Conservation (phyloP, 345 rosid species). For the Citrus australasica region DNA sequence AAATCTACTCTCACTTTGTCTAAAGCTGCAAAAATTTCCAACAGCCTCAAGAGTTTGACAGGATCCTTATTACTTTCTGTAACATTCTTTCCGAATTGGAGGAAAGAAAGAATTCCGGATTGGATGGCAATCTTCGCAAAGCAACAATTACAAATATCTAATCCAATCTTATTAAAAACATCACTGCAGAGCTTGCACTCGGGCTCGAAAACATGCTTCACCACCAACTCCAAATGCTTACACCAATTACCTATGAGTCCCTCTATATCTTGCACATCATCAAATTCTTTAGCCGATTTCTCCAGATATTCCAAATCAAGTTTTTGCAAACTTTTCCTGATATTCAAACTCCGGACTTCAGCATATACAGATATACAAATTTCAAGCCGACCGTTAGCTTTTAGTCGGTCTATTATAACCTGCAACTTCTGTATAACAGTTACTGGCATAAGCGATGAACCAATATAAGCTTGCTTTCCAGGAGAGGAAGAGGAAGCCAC, state of each 20-base stretch:
- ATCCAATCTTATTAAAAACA: conserved; percentile 32
- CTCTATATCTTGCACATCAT: conserved; percentile 43
- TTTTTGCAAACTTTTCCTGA: conserved; percentile 31
- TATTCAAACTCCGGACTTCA: conserved; percentile 36
- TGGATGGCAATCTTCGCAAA: conserved; percentile 50
- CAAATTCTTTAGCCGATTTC: conserved; percentile 36
- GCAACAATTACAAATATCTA: conserved; percentile 35
- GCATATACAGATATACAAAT: conserved; percentile 36
- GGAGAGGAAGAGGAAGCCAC: conserved; percentile 5
- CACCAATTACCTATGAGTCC: conserved; percentile 49
- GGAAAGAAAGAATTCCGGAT: conserved; percentile 43
- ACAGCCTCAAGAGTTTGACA: conserved; percentile 58
- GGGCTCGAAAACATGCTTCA: conserved; percentile 40
- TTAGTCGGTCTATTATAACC: conserved; percentile 40
- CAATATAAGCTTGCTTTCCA: conserved; percentile 7
- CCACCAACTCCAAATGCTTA: conserved; percentile 45
- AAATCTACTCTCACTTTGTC: conserved; percentile 59
- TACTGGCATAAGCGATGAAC: conserved; percentile 21
- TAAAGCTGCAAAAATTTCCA: conserved; percentile 54
- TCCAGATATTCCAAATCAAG: conserved; percentile 47
- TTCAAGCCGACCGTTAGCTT: conserved; percentile 29
- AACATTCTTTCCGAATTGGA: conserved; percentile 55
- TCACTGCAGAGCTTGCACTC: conserved; percentile 51
- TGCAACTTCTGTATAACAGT: conserved; percentile 37
- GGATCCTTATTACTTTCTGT: conserved; percentile 60